Evolutionary conservation across 2,329 filamentous ascomycete genomes (phyloP).

Genomic region (Aotearoamyces nothofagi): DNA sequence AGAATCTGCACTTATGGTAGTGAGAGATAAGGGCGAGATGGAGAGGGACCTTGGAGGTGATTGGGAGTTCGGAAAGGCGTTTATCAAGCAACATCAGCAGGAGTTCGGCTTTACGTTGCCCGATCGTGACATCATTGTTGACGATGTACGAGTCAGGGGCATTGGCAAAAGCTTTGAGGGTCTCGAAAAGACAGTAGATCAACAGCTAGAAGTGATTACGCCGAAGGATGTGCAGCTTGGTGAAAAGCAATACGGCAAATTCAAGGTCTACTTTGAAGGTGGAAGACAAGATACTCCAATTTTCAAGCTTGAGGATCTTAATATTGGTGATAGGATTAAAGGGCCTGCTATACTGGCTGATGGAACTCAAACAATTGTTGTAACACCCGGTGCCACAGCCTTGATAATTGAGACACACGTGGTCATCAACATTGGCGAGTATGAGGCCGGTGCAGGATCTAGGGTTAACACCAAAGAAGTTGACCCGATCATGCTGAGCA

Average conservation of each 20-base stretch:
- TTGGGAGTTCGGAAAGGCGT: constrained; percentile 73
- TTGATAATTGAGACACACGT: constrained; percentile 64
- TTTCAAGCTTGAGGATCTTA: constrained; percentile 61
- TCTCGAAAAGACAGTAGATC: constrained; percentile 69
- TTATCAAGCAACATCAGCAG: constrained; percentile 71
- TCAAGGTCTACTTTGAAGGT: constrained; percentile 44
- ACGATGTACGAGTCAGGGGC: constrained; percentile 71
- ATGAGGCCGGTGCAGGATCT: constrained; percentile 15
- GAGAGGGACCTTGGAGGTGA: constrained; percentile 48
- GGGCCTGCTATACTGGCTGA: constrained; percentile 80
- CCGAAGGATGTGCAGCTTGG: constrained; percentile 18
- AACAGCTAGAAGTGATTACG: constrained; percentile 57
- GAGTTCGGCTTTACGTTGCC: constrained; percentile 80
- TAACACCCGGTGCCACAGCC: constrained; percentile 62
- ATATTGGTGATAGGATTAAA: constrained; percentile 53
- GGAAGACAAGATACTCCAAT: constrained; percentile 51
- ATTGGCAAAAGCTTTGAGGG: constrained; percentile 77
- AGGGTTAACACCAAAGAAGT: constrained; percentile 36
- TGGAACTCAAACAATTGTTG: constrained; percentile 78
- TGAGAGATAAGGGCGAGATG: constrained; percentile 48
- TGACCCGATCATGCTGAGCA: constrained; percentile 62
- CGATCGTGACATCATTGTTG: constrained; percentile 72
- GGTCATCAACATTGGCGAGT: constrained; percentile 50
- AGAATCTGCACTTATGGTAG: constrained; percentile 80
- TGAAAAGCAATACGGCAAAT: constrained; percentile 28